These are phyloP conservation scores for Petasospora rhodanensis DNA, from an alignment of 1,139 yeast species.

Conservation along the genomic window DNA sequence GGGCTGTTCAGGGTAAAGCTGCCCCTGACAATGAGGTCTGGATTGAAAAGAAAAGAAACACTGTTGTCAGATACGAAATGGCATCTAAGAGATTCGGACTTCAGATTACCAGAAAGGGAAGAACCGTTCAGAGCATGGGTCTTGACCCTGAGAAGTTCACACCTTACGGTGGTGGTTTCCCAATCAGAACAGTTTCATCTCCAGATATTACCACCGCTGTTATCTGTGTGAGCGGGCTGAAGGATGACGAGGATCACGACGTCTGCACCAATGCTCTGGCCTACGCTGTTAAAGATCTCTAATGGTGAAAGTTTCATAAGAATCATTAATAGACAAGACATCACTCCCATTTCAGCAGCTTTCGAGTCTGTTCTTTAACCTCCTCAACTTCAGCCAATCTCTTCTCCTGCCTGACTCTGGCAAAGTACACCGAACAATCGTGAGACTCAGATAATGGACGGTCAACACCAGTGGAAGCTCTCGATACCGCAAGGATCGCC, in stretches of 20 bases:
- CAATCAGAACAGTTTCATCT: constrained; percentile 33
- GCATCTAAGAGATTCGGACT: constrained; percentile 42
- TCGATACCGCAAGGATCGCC: constrained; percentile 26
- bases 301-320: too few relatives aligned
- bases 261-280: constrained; percentile 26
- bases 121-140: constrained; percentile 32
- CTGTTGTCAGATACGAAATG: constrained; percentile 37
- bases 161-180: constrained; percentile 46
- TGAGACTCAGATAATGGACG: constrained; percentile 29
- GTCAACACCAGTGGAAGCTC: constrained; percentile 25
- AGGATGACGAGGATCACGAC: constrained; percentile 44
- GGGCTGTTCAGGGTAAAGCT: constrained; percentile 33
- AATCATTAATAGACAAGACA: too few relatives aligned
- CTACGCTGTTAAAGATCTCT: not conserved
- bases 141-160: constrained; percentile 37
- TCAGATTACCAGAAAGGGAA: constrained; percentile 31
- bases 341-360: constrained; percentile 14
- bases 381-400: constrained; percentile 12
- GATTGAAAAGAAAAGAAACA: constrained; percentile 40
- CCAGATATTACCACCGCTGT: constrained; percentile 38
- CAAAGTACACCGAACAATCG: constrained; percentile 36
- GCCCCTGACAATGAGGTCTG: constrained; percentile 42
- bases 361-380: constrained; percentile 5
- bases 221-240: constrained; percentile 45
- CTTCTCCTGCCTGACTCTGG: constrained; percentile 28